These are phyloP conservation scores for Cladosporium sp. DNA, from an alignment of 2,329 filamentous ascomycete genomes.

Conservation along the genomic window DNA sequence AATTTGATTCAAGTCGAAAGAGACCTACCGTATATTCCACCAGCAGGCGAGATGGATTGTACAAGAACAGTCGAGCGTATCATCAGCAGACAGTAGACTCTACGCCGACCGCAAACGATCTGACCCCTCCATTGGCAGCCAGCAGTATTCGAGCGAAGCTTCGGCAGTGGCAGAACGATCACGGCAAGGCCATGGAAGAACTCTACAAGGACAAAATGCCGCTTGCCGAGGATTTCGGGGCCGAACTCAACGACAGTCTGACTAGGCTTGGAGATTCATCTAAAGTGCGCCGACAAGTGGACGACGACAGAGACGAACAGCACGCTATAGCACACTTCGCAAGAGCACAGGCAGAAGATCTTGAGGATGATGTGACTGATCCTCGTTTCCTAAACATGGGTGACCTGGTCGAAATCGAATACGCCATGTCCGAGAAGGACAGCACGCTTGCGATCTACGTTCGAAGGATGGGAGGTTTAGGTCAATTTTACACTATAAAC, in stretches of 20 bases:
- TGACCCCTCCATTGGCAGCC: slow-evolving; percentile 11
- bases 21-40: neutral
- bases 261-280: slow-evolving; percentile 28
- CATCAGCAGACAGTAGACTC: neutral
- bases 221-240: slow-evolving; percentile 22
- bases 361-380: slow-evolving; percentile 28
- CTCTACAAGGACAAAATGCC: slow-evolving; percentile 13
- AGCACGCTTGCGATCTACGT: slow-evolving; percentile 49
- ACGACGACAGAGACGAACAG: slow-evolving; percentile 24
- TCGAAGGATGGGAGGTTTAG: slow-evolving; percentile 29
- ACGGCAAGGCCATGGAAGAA: slow-evolving; percentile 25
- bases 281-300: slow-evolving; percentile 18
- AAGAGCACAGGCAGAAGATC: slow-evolving; percentile 20
- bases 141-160: slow-evolving; percentile 34
- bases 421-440: slow-evolving; percentile 28
- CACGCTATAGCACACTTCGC: slow-evolving; percentile 20
- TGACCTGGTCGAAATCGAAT: slow-evolving; percentile 47
- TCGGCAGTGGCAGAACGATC: slow-evolving; percentile 41
- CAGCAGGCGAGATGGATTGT: neutral
- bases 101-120: neutral
- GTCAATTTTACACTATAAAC: slow-evolving; percentile 48
- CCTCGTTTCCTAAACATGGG: slow-evolving; percentile 38
- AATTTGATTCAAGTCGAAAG: neutral
- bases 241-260: slow-evolving; percentile 25
- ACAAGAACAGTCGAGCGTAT: neutral